Evolutionary conservation across 768 basidiomycete species (phyloP).

Genomic region (Collybiopsis luxurians): DNA sequence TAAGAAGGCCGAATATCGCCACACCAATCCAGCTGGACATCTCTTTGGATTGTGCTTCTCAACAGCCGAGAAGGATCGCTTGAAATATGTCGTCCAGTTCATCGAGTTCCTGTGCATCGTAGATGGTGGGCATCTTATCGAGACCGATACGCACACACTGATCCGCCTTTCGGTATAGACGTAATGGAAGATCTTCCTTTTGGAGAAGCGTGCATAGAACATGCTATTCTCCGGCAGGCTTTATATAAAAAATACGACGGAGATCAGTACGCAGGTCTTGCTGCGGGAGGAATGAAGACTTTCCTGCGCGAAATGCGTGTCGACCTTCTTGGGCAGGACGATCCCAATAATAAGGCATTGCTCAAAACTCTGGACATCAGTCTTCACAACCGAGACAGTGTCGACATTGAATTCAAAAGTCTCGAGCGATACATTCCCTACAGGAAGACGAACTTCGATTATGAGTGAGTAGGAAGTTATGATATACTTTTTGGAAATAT

Average conservation of each 20-base stretch:
- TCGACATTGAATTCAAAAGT: background rate
- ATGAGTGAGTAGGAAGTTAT: background rate
- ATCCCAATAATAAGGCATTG: background rate
- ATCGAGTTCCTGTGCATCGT: conserved; percentile 9
- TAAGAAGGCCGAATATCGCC: conserved; percentile 1
- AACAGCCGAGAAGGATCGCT: background rate
- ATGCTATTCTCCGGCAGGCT: conserved; percentile 1
- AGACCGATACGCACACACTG: background rate
- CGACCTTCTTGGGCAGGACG: background rate
- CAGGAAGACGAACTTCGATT: conserved; percentile 5
- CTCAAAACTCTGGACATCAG: background rate
- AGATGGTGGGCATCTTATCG: background rate
- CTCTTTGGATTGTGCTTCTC: background rate
- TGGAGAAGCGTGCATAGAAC: background rate
- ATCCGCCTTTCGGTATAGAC: background rate
- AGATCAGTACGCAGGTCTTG: background rate
- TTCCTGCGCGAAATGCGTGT: conserved; percentile 1
- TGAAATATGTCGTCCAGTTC: background rate
- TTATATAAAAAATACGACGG: background rate
- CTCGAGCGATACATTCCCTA: conserved; percentile 7
- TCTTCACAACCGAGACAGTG: conserved; percentile 1
- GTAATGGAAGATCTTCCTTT: conserved; percentile 8
- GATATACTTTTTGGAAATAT: background rate
- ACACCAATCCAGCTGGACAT: conserved; percentile 4
- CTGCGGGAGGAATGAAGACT: background rate